A percentile compares a stretch with the other conserved stretches of the same genome.
Conservation (phyloP, 805 yeast genomes). For the Yarrowia sp. region DNA sequence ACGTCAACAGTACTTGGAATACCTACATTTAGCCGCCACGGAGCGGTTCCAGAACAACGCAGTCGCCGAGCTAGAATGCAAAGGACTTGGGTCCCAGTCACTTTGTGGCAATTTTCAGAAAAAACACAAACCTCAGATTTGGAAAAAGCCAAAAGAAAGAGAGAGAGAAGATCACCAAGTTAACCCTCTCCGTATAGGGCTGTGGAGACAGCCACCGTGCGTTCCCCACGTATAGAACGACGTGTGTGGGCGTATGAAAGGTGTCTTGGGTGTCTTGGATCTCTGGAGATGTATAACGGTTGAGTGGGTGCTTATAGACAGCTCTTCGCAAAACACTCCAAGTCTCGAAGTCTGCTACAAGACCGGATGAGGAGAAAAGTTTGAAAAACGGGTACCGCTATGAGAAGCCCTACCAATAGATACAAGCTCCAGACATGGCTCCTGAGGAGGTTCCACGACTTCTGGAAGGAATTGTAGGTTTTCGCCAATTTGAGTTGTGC, state of each 20-base stretch:
- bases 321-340: too few species aligned
- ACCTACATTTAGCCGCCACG: neutral
- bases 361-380: too few species aligned
- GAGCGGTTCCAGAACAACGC: constrained; percentile 12
- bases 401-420: too few species aligned
- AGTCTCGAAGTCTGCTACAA: too few species aligned
- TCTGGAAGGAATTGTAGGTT: constrained; percentile 21
- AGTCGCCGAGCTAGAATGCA: neutral
- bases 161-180: neutral
- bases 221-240: constrained; percentile 8
- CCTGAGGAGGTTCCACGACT: constrained; percentile 10
- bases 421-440: neutral
- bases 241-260: neutral
- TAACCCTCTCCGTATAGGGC: neutral
- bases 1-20: neutral
- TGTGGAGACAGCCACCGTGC: constrained; percentile 15
- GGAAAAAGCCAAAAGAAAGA: neutral
- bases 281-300: constrained; percentile 2
- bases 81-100: neutral
- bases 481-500: neutral
- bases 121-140: neutral
- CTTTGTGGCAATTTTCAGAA: neutral
- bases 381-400: too few species aligned
- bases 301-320: too few species aligned
- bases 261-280: constrained; percentile 9